These are phyloP conservation scores for Camelina neglecta DNA, from an alignment of 345 rosid genomes.

Conservation along the genomic window DNA sequence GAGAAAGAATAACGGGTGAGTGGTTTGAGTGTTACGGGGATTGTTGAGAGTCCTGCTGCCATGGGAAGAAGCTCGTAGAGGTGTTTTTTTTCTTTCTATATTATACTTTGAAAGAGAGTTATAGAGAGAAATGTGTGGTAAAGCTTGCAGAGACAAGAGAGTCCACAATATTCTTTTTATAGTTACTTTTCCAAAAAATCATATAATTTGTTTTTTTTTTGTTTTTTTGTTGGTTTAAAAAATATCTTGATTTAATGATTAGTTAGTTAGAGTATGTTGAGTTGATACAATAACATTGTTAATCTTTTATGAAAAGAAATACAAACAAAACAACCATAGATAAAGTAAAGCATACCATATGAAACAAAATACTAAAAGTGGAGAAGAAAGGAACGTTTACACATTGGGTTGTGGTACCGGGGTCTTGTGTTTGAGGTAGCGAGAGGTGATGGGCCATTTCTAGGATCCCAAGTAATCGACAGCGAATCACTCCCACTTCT, in stretches of 20 bases:
- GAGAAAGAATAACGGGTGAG: conserved; percentile 20
- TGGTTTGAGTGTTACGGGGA: conserved; percentile 30
- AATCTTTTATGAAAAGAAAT: neutral
- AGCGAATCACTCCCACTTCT: conserved; percentile 23
- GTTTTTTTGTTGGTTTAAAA: too few relatives aligned
- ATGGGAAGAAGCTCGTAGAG: conserved; percentile 23
- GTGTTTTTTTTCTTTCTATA: neutral
- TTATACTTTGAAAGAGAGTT: conserved; percentile 9
- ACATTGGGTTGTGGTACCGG: neutral
- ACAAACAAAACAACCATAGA: neutral
- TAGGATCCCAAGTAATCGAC: conserved; percentile 19
- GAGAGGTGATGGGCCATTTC: conserved; percentile 15
- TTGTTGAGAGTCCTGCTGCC: conserved; percentile 35
- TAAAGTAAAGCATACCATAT: neutral
- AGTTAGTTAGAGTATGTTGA: neutral
- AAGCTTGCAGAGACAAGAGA: neutral
- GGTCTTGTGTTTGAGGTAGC: conserved; percentile 11
- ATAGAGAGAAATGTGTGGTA: conserved; percentile 22
- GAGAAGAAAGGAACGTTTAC: neutral
- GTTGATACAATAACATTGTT: neutral
- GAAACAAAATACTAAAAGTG: conserved; percentile 1
- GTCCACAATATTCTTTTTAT: neutral
- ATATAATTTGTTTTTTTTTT: neutral
- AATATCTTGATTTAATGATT: neutral
- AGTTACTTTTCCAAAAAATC: neutral